Percentiles rank a stretch among this genome's conserved stretches.
These are phyloP conservation scores for Phlebopus sp. DNA, from an alignment of 1,284 basidiomycete species.

Conservation along the genomic window DNA sequence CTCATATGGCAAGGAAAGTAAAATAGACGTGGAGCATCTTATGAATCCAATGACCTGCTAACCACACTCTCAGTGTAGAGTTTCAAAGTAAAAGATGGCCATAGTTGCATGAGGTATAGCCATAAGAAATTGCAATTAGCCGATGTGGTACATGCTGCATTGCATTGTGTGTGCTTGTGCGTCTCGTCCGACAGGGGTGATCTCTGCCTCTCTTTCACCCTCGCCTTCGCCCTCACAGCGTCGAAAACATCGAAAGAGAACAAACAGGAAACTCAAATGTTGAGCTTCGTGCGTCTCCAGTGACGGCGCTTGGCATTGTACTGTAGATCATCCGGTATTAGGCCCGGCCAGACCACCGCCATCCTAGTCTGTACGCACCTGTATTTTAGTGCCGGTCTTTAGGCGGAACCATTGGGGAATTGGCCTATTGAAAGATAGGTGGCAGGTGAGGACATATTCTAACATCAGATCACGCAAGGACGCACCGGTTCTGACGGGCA, in stretches of 20 bases:
- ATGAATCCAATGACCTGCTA: too few species aligned
- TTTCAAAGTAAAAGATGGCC: conserved; percentile 3
- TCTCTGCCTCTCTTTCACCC: conserved; percentile 17
- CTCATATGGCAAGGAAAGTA: too few species aligned
- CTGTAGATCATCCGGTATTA: conserved; percentile 34
- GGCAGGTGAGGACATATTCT: conserved; percentile 1
- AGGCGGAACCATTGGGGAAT: conserved; percentile 99
- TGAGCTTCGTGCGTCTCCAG: conserved; percentile 94
- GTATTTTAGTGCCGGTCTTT: conserved; percentile 94
- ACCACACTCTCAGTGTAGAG: neutral
- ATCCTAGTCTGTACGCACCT: conserved; percentile 53
- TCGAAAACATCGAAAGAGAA: conserved; percentile 4
- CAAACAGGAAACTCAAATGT: conserved; percentile 59
- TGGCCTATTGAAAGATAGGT: conserved; percentile 53
- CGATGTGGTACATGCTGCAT: conserved; percentile 25
- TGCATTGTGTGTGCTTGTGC: conserved; percentile 7
- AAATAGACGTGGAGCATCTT: too few species aligned
- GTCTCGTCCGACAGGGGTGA: conserved; percentile 5
- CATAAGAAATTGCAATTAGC: conserved; percentile 13
- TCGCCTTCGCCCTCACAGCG: conserved; percentile 3
- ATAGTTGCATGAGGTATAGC: conserved; percentile 21
- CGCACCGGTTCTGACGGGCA: conserved; percentile 90
- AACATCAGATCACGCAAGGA: neutral
- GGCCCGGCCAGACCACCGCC: neutral
- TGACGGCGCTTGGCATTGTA: conserved; percentile 94